Evolutionary conservation across 176 grass and related monocot species (phyloP).

Genomic region (Oropetium thomaeum): DNA sequence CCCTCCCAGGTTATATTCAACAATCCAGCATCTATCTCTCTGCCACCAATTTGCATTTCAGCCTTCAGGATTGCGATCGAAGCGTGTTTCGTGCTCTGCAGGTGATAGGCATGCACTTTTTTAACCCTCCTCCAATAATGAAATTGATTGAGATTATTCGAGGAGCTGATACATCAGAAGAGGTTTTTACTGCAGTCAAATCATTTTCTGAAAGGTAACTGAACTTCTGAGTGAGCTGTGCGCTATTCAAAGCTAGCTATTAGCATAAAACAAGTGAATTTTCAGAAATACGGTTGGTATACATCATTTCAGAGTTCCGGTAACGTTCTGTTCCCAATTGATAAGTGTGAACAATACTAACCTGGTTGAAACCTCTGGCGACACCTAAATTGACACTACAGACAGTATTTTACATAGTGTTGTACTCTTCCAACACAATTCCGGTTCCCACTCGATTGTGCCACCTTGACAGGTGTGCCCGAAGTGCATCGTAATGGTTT

Average conservation of each 20-base stretch:
- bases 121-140: slow-evolving; percentile 97
- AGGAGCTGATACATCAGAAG: slow-evolving; percentile 82
- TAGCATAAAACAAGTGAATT: neutral
- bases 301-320: neutral
- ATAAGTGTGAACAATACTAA: neutral
- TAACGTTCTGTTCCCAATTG: neutral
- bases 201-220: slow-evolving; percentile 72
- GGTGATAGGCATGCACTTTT: slow-evolving; percentile 96
- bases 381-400: neutral
- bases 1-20: slow-evolving; percentile 67
- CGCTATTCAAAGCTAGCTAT: neutral
- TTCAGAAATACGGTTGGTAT: neutral
- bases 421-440: neutral
- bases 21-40: neutral
- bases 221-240: neutral
- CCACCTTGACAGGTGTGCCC: neutral
- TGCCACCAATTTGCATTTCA: neutral
- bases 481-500: neutral
- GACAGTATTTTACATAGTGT: neutral
- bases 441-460: neutral
- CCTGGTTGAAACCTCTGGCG: neutral
- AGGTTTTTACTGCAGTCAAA: slow-evolving; percentile 67
- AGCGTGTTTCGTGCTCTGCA: slow-evolving; percentile 27
- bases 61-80: neutral
- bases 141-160: slow-evolving; percentile 91